Conservation (phyloP, 148 eudicot genomes). For the Oxyria digyna region DNA sequence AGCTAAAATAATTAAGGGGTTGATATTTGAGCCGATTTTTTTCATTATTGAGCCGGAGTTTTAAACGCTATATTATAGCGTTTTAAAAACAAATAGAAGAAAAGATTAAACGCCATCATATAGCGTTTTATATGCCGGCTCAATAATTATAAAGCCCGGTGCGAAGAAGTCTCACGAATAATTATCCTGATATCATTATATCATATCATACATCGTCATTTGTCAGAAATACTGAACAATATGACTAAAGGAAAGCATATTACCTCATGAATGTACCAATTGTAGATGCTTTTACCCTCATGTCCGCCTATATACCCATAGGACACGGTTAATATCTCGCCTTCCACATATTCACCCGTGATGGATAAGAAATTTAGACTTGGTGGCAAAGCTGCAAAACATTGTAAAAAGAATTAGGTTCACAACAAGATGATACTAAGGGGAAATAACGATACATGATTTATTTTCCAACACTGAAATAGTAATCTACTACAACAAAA, state of each 20-base stretch:
- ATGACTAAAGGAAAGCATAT: conserved; percentile 3
- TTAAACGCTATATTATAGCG: no score
- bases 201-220: neutral
- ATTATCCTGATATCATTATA: no score
- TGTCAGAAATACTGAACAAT: no score
- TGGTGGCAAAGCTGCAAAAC: conserved; percentile 85
- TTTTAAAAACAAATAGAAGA: no score
- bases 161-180: no score
- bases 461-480: neutral
- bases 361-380: conserved; percentile 84
- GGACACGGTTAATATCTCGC: conserved; percentile 80
- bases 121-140: no score
- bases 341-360: conserved; percentile 89
- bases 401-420: conserved; percentile 12
- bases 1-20: neutral
- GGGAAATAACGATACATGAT: neutral
- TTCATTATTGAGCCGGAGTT: no score
- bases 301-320: conserved; percentile 98
- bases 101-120: no score
- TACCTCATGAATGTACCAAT: conserved; percentile 97
- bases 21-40: no score
- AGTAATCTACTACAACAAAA: no score
- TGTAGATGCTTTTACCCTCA: conserved; percentile 85
- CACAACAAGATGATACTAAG: neutral
- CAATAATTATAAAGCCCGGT: no score